Base-by-base conservation (phyloP, 805 yeast species). In the Cyberlindnera mississippiensis region DNA sequence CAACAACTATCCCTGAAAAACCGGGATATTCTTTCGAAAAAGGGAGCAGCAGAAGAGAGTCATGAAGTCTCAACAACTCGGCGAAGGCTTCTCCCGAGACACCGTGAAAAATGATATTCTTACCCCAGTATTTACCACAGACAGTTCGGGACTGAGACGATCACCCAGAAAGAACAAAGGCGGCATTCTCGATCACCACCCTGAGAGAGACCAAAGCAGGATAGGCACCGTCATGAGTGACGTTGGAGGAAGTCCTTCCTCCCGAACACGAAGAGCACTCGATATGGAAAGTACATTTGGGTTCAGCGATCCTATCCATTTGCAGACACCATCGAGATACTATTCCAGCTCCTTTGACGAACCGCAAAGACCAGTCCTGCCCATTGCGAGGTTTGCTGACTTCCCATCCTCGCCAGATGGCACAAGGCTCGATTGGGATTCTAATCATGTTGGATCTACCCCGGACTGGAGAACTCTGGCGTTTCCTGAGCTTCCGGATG, bases 331-430 rank as follows among this genome's bases (percentile, higher is more conserved):
- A 15, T 18, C 35, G 9, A 12, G 33, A 27, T 31, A 15, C 15
- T 13, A 13, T 28, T 2, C 16, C 14, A 11, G 12, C 14, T 13
- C 16, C 10, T n/a, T 11, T 12, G 8, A 28, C 4, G n/a, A 14
- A 8, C 20, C 14, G 10, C 24, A 20, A 9, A 20, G 24, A 9
- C 24, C 24, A 6, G 9, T 9, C 6, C 9, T 20, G 9, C 24
- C 24, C 24, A 20, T 20, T 20, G 24, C 24, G 24, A 20, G n/a
- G 6, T 35, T 28, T 37, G 47, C 44, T 15, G 36, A 27, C 8
- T 36, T 44, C 28, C 48, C 48, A 5, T 44, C 48, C 2, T 44
- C 48, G 3, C 48, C 47, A 3, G 24, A 28, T 2, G 40, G 35
- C 5, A 16, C 32, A 5, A 16, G 14, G 14, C 35, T 32, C 24